A percentile compares a stretch with the other conserved stretches of the same genome.
These are phyloP conservation scores for Populus tomentosa DNA, from an alignment of 441 rosid species.

Conservation along the genomic window DNA sequence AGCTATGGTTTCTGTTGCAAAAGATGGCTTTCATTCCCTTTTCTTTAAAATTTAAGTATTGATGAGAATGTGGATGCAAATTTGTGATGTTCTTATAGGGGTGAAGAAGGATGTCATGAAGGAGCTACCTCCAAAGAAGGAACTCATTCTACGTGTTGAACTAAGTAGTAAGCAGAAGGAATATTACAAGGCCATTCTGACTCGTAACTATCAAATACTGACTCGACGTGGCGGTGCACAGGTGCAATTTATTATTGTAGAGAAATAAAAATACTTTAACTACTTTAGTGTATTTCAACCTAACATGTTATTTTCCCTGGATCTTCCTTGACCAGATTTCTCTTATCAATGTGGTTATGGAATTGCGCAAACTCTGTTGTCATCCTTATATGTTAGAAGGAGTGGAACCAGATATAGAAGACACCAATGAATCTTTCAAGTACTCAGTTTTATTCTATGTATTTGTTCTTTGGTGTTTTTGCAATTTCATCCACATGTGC, in stretches of 20 bases:
- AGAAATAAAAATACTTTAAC: conserved; percentile 7
- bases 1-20: background rate
- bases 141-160: conserved; percentile 95
- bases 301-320: conserved; percentile 22
- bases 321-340: conserved; percentile 58
- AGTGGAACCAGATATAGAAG: conserved; percentile 76
- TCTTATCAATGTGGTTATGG: conserved; percentile 96
- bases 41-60: background rate
- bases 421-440: conserved; percentile 72
- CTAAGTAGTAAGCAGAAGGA: conserved; percentile 91
- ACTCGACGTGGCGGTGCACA: conserved; percentile 95
- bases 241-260: conserved; percentile 35
- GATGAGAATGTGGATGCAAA: conserved; percentile 16
- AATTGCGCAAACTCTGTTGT: conserved; percentile 97
- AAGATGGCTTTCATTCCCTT: background rate
- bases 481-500: background rate
- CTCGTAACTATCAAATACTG: conserved; percentile 89
- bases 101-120: conserved; percentile 99
- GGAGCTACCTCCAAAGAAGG: conserved; percentile 98
- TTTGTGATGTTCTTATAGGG: conserved; percentile 52
- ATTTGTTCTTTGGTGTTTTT: background rate
- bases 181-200: conserved; percentile 94
- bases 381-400: conserved; percentile 98
- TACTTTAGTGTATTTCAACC: conserved; percentile 16
- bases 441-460: conserved; percentile 21